Evolutionary conservation across 2,329 filamentous ascomycete genomes (phyloP), one percentile per base, ranked within the genome.

Genomic region (Didymella segeticola): DNA sequence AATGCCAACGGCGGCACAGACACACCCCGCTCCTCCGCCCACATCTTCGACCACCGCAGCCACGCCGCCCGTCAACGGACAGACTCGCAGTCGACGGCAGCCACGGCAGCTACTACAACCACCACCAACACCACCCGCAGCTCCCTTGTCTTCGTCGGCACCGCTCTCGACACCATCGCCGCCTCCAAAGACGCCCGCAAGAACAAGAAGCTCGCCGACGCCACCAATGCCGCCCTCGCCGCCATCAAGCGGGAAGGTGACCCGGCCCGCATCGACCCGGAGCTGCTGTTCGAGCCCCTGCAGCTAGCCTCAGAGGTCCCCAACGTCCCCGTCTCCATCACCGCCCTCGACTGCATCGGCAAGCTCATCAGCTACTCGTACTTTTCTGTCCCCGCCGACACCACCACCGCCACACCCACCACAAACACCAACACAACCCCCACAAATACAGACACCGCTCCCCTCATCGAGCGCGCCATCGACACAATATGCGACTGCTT

Each of bases 401-500:
- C 64, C 49, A 69, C 74, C 31, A 64, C 80, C 33, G 81, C 89
- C 4, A 93, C 93, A 14, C 82, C 99, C 62, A 99, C 99, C 71
- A n/a, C n/a, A n/a, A n/a, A n/a, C n/a, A n/a, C n/a, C n/a, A n/a
- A n/a, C n/a, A n/a, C n/a, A n/a, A n/a, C n/a, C n/a, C n/a, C n/a
- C n/a, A n/a, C n/a, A n/a, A n/a, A n/a, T n/a, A n/a, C n/a, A n/a
- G 69, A 74, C 31, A 64, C 80, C 33, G 81, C 89, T 4, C 93
- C 93, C 14, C 82, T 99, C 62, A 99, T 99, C 71, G 96, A 99
- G 78, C 86, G 93, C 61, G 95, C 96, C 54, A 99, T 99, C 69
- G 96, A 99, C 77, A 96, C 95, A 29, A 99, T 99, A 80, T 99
- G 95, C 81, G 93, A 98, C 72, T 99, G 95, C 75, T 99, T 99